Percentiles rank a stretch among this genome's conserved stretches.
Conservation (phyloP, 2,329 filamentous ascomycete species). For the Aspergillus alliaceus region DNA sequence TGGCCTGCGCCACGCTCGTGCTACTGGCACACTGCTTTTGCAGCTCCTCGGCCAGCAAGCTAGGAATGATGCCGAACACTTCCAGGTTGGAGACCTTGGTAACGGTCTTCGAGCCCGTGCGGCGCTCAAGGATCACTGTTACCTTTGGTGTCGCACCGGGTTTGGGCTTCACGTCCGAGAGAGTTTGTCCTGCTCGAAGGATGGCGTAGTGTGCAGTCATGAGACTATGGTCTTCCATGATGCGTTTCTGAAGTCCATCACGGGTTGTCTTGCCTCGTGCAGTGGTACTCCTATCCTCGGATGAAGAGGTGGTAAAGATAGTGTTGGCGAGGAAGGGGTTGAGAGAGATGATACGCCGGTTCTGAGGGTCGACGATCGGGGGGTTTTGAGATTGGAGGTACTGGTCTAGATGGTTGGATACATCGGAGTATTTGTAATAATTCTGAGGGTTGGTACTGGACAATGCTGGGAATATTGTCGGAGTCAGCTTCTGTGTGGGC, state of each 20-base stretch:
- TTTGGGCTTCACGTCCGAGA: conserved; percentile 57
- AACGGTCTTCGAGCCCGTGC: conserved; percentile 66
- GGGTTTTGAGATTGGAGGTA: conserved; percentile 59
- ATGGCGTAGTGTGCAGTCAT: conserved; percentile 60
- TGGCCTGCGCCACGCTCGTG: conserved; percentile 62
- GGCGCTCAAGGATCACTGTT: conserved; percentile 60
- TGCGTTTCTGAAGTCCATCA: conserved; percentile 60
- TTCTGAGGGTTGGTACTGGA: conserved; percentile 52
- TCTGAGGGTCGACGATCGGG: conserved; percentile 55
- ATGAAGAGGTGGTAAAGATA: conserved; percentile 55
- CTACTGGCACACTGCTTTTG: conserved; percentile 68
- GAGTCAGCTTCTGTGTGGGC: conserved; percentile 58
- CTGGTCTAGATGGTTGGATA: conserved; percentile 56
- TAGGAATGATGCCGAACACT: conserved; percentile 60
- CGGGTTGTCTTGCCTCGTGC: conserved; percentile 59
- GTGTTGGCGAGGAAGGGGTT: conserved; percentile 64
- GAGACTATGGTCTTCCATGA: conserved; percentile 50
- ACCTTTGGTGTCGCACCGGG: conserved; percentile 62
- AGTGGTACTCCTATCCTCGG: conserved; percentile 57
- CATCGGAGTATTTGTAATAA: conserved; percentile 61
- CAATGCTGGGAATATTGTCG: conserved; percentile 51
- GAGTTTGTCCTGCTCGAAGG: conserved; percentile 42
- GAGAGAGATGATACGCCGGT: conserved; percentile 62
- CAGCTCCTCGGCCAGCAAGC: conserved; percentile 63
- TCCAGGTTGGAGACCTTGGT: conserved; percentile 64